Evolutionary conservation across 768 basidiomycete species (phyloP), one percentile per base, ranked within the genome.

Genomic region (Trametes punicea): DNA sequence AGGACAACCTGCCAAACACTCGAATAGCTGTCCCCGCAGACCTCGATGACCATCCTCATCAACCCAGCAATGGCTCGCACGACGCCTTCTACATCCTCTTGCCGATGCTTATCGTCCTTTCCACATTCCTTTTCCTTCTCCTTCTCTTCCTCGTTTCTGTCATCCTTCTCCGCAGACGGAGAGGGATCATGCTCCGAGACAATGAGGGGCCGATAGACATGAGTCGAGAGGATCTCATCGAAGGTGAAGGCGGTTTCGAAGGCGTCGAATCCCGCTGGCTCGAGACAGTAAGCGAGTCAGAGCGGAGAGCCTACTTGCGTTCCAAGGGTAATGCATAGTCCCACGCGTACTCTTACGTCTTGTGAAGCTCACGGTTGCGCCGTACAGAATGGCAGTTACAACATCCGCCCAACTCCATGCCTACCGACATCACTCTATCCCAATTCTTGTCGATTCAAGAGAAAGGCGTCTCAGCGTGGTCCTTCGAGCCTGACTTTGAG

Each of bases 381-480:
- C 20, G 23, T 44, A 16, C 57, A 93, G 91, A 90, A 48, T 87
- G 84, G 68, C 91, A 93, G 67, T 59, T 85, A 23, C 87, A 90
- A 69, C 95, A 95, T 71, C 92, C 90, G 4, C 95, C 97, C 29
- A 93, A 96, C 68, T 98, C 97, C n/a, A 78, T 88, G 40, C 92
- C 95, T 21, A 95, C 96, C 48, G 97, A 99, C 71, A 98, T 99
- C 72, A 99, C 96, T 1, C 78, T 99, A 50, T 96, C 96, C 8
- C 97, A 99, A 67, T 98, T 98, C 74, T 85, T 99, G 20, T 94
- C 95, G 25, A 99, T 99, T 55, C 97, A 99, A 70, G 97, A 99
- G 74, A 99, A 99, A 68, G 97, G 97, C 62, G 96, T 99, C 41
- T 96, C 95, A 25, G 97, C 97, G 16, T 99, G 97, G 97, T 94